Percentiles rank a stretch among this genome's conserved stretches.
Evolutionary conservation across 331 rosid genomes (phyloP).

Genomic region (Acacia pycnantha): DNA sequence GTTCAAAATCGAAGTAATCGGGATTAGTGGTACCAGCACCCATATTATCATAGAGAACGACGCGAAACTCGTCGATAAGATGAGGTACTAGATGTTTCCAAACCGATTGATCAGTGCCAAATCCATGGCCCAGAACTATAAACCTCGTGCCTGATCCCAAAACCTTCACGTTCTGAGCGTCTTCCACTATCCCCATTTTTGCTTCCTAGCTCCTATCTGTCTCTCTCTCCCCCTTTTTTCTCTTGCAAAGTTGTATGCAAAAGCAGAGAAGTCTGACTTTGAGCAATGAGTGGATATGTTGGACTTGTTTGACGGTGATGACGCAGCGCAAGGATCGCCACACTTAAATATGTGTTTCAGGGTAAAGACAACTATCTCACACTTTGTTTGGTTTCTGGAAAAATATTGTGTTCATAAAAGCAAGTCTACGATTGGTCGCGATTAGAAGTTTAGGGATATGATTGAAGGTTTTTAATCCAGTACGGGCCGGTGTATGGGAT

Average conservation of each 20-base stretch:
- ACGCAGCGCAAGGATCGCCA: slow-evolving; percentile 7
- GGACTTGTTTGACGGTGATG: background rate
- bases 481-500: background rate
- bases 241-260: background rate
- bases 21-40: slow-evolving; percentile 89
- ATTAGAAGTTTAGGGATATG: background rate
- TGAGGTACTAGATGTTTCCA: slow-evolving; percentile 88
- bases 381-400: background rate
- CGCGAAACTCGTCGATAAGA: slow-evolving; percentile 50
- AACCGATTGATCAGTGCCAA: slow-evolving; percentile 83
- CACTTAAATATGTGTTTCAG: background rate
- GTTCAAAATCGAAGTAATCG: slow-evolving; percentile 72
- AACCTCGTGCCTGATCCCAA: slow-evolving; percentile 50
- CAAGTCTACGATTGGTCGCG: background rate
- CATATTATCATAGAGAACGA: slow-evolving; percentile 76
- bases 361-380: background rate
- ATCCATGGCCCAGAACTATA: slow-evolving; percentile 75
- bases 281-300: background rate
- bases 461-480: background rate
- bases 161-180: slow-evolving; percentile 78
- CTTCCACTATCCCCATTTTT: slow-evolving; percentile 66
- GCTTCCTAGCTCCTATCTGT: background rate
- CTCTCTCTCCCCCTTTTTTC: background rate
- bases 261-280: background rate
- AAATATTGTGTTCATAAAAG: background rate